phyloP scores from a whole-genome alignment of 257 asterid species.

The Handroanthus guayacan region DNA sequence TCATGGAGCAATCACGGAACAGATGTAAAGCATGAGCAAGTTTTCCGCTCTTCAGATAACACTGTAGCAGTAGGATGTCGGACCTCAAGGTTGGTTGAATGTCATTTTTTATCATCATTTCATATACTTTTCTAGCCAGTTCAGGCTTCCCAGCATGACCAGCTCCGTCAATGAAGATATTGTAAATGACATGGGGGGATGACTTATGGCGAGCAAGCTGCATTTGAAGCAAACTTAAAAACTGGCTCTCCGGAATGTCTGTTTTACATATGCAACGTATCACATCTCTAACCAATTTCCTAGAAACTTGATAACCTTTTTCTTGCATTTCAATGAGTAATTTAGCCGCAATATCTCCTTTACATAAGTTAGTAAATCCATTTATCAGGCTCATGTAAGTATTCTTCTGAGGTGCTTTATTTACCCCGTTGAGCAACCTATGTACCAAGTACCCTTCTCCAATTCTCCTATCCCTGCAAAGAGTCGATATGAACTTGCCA shows the following conservation, averaged over 20 bases:
- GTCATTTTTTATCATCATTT: slow-evolving; percentile 59
- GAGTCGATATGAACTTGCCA: slow-evolving; percentile 65
- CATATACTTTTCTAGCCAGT: slow-evolving; percentile 63
- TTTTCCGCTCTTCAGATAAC: slow-evolving; percentile 55
- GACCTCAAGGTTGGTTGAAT: slow-evolving; percentile 45
- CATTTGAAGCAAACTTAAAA: slow-evolving; percentile 66
- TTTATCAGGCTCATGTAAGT: slow-evolving; percentile 64
- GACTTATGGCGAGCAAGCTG: slow-evolving; percentile 51
- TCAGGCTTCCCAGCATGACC: slow-evolving; percentile 74
- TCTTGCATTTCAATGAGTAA: slow-evolving; percentile 90
- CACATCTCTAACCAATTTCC: slow-evolving; percentile 58
- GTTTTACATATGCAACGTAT: slow-evolving; percentile 58
- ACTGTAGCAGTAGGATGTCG: slow-evolving; percentile 57
- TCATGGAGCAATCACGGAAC: slow-evolving; percentile 50
- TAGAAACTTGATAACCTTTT: slow-evolving; percentile 54
- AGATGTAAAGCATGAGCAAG: slow-evolving; percentile 52
- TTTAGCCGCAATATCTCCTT: slow-evolving; percentile 73
- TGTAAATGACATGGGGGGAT: slow-evolving; percentile 39
- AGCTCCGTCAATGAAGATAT: slow-evolving; percentile 82
- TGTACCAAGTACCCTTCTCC: slow-evolving; percentile 73
- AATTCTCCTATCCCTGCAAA: slow-evolving; percentile 61
- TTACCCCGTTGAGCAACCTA: slow-evolving; percentile 52
- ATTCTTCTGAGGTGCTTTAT: slow-evolving; percentile 44
- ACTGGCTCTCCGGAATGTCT: slow-evolving; percentile 57
- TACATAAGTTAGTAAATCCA: slow-evolving; percentile 58